Evolutionary conservation across 441 rosid species (phyloP), one percentile per base, ranked within the genome.

Genomic region (Codiaeum variegatum): DNA sequence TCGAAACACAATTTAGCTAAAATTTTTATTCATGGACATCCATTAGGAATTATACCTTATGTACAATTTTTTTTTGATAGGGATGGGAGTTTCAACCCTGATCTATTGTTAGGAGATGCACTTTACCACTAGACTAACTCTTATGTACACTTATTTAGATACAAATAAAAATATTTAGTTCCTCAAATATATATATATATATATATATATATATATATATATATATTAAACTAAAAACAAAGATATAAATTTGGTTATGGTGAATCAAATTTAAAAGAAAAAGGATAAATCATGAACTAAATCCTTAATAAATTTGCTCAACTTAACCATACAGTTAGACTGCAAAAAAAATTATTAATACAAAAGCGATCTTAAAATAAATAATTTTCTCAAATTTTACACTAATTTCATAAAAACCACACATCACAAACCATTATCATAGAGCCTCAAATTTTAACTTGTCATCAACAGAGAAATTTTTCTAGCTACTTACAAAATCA

Each of bases 1-100:
- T 75, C 80, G 29, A 52, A 72, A 72, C 68, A 64, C 78, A 54
- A 77, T 46, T 40, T 73, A 80, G 72, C 67, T 67, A 71, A 31
- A 67, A 59, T n/a, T 71, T 62, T 74, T 40, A 40, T 1, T 40
- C 13, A 49, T 74, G 46, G 61, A 34, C 67, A 67, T 72, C 4
- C 67, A 65, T 59, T 66, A 54, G 21, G 60, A 51, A 34, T 51
- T 44, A 49, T 55, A 15, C 31, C 73, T 62, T 54, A 6, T 63
- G 66, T 51, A n/a, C 70, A 28, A 21, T n/a, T 12, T n/a, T n/a
- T n/a, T n/a, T n/a, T n/a, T n/a, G n/a, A n/a, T n/a, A n/a, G n/a
- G n/a, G n/a, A n/a, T n/a, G n/a, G n/a, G n/a, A n/a, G n/a, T n/a
- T n/a, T n/a, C n/a, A n/a, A n/a, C n/a, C n/a, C n/a, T n/a, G n/a